A percentile compares a stretch with the other conserved stretches of the same genome.
phyloP scores from a whole-genome alignment of 108 stramenopile genomes.

The Epipyxis sp. region DNA sequence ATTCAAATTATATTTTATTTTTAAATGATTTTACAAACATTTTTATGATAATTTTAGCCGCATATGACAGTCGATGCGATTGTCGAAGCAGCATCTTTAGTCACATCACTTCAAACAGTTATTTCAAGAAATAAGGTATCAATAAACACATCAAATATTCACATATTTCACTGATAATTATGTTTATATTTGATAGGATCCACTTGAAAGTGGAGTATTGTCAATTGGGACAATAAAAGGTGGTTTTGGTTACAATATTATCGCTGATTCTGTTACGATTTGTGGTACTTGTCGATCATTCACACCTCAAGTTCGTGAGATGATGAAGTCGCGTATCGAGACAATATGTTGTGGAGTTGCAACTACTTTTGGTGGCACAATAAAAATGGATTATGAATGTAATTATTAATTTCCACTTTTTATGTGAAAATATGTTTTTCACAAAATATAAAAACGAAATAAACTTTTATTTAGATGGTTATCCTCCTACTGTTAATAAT shows the following conservation, averaged over 20 bases:
- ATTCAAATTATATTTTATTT: too few species aligned
- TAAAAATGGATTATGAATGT: slow-evolving; percentile 46
- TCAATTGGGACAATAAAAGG: slow-evolving; percentile 39
- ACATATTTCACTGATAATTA: slow-evolving; percentile 69
- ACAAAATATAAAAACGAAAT: too few species aligned
- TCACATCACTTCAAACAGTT: slow-evolving; percentile 77
- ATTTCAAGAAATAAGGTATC: slow-evolving; percentile 64
- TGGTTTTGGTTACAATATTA: slow-evolving; percentile 44
- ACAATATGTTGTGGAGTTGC: slow-evolving; percentile 63
- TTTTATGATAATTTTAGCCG: slow-evolving; percentile 45
- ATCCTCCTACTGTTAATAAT: slow-evolving; percentile 82
- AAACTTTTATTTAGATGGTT: slow-evolving; percentile 50
- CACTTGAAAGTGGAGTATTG: slow-evolving; percentile 10
- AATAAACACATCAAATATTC: slow-evolving; percentile 66
- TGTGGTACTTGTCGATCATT: slow-evolving; percentile 76
- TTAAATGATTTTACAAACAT: slow-evolving; percentile 53
- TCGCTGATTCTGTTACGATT: slow-evolving; percentile 15
- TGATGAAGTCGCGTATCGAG: slow-evolving; percentile 61
- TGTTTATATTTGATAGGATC: slow-evolving; percentile 69
- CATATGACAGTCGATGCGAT: slow-evolving; percentile 77
- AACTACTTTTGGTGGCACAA: slow-evolving; percentile 53
- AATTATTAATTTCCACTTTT: too few species aligned
- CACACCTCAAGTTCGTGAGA: slow-evolving; percentile 62
- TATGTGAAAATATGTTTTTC: slow-evolving; percentile 2
- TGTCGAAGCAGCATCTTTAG: slow-evolving; percentile 68